Base-by-base conservation (phyloP, 2,329 filamentous ascomycete species). In the Rhinocladiella mackenziei region DNA sequence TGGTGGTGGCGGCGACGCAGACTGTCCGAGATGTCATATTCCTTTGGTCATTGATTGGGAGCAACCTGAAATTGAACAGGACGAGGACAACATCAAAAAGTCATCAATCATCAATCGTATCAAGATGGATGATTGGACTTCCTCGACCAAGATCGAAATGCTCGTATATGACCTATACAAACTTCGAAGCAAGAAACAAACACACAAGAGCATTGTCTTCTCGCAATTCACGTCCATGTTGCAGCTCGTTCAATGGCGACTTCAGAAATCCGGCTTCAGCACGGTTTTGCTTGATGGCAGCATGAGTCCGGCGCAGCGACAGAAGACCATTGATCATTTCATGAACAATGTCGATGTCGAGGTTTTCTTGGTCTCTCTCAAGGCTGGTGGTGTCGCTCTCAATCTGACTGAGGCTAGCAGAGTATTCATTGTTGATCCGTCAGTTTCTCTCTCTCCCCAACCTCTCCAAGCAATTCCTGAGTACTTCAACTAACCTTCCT, bases 111-210 rank as follows among this genome's bases (percentile, higher is more conserved):
- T 97, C 73, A 97, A 97, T 65, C 86, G 92, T 43, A 97, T 98
- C 69, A 88, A 91, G 67, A 96, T 97, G 89, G 87, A 94, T 63
- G 86, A 97, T 59, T 98, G 92, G 92, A 95, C 89, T 0, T 95
- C 88, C 0, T 96, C 89, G 1, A 96, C 89, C 51, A 98, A 98
- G 71, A 98, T 98, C 55, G 92, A 98, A 69, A 82, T 94, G 63
- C 78, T 98, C 4, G 84, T 97, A 7, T 94, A 96, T 60, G 89
- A 97, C 60, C 77, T 98, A 2, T 92, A 94, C 72, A 85, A 86
- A 64, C 77, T 97, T 28, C 83, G 92, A 45, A 94, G 86, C 45
- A 86, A 94, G 69, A 95, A 94, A 63, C 83, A 89, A 51, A 94
- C 89, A 0, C 84, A 92, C 65, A 98, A 98, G 70, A 94, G 87